These are phyloP conservation scores for Ustilago xerochloae DNA, from an alignment of 1,284 basidiomycete species.

Conservation along the genomic window DNA sequence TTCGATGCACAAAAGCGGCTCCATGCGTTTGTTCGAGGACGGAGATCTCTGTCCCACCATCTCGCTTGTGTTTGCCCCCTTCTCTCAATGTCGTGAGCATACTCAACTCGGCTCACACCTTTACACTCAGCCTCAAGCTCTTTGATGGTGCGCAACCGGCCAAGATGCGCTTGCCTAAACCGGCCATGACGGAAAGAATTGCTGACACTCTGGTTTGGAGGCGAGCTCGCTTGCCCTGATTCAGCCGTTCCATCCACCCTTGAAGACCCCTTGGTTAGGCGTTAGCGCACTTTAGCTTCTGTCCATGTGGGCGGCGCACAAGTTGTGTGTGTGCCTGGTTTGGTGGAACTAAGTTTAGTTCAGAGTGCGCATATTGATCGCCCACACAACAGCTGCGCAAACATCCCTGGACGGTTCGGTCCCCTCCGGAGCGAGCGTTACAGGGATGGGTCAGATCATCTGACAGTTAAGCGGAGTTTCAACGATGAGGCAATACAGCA, in stretches of 20 bases:
- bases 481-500: not conserved
- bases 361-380: not conserved
- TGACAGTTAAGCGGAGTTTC: constrained; percentile 1
- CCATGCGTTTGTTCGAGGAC: not conserved
- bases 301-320: constrained; percentile 18
- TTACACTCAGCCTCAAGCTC: not conserved
- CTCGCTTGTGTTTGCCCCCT: not conserved
- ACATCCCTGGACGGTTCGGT: not conserved
- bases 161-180: not conserved
- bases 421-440: not conserved
- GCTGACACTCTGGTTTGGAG: constrained; percentile 1
- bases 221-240: constrained; percentile 25
- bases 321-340: not conserved
- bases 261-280: not conserved
- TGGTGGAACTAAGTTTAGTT: not conserved
- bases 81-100: not conserved
- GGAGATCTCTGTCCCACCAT: not conserved
- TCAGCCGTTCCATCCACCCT: not conserved
- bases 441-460: not conserved
- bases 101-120: too few species aligned
- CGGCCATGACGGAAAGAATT: not conserved
- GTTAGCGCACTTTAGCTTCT: constrained; percentile 5
- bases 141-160: not conserved
- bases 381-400: not conserved
- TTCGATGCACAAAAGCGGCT: not conserved